Percentiles rank a stretch among this genome's conserved stretches.
These are phyloP conservation scores for Corymbia citriodora DNA, from an alignment of 441 rosid species.

Conservation along the genomic window DNA sequence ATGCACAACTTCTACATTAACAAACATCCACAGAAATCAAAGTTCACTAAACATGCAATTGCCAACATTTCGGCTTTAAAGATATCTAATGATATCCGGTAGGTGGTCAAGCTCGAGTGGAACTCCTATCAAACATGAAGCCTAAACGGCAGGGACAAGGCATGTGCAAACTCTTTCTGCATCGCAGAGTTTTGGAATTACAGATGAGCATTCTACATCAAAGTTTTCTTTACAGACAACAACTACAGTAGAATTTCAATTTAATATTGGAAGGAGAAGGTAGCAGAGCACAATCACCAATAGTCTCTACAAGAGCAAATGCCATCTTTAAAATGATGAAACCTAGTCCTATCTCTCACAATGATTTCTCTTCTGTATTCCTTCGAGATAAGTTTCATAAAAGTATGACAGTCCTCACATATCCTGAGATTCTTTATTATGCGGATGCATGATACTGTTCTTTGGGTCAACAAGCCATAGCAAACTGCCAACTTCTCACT, in stretches of 20 bases:
- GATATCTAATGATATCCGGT: neutral
- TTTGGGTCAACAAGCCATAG: conserved; percentile 26
- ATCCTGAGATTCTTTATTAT: conserved; percentile 42
- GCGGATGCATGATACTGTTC: conserved; percentile 24
- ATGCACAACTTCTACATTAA: neutral
- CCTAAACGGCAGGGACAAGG: neutral
- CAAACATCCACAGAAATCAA: neutral
- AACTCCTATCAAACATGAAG: neutral
- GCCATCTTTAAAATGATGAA: conserved; percentile 38
- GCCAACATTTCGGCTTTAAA: neutral
- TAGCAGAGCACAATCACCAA: conserved; percentile 23
- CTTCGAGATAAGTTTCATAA: conserved; percentile 39
- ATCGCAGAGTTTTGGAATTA: neutral
- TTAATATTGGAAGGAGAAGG: neutral
- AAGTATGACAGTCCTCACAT: conserved; percentile 41
- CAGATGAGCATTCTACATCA: neutral
- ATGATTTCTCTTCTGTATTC: conserved; percentile 33
- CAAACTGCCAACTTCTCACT: conserved; percentile 51
- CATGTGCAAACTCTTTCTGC: neutral
- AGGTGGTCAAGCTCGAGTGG: neutral
- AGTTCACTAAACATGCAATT: neutral
- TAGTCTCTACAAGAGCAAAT: conserved; percentile 48
- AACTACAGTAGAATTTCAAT: neutral
- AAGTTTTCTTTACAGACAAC: neutral
- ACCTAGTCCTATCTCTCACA: conserved; percentile 49